phyloP scores from a whole-genome alignment of 148 eudicot species.

The Chenopodium suecicum region DNA sequence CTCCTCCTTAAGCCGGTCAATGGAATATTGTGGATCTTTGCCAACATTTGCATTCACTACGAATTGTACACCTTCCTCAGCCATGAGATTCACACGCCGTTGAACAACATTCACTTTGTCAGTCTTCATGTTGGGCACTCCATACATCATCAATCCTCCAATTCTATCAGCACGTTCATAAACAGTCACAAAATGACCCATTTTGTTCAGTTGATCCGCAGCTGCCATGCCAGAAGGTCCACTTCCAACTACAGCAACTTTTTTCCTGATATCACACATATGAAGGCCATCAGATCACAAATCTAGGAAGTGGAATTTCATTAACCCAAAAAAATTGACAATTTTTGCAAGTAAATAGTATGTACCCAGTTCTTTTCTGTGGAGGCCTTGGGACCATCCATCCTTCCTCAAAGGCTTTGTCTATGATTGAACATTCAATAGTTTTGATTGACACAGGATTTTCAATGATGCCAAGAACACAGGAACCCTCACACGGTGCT shows the following conservation, averaged over 20 bases:
- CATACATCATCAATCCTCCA: conserved; percentile 99
- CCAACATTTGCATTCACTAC: conserved; percentile 92
- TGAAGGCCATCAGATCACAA: conserved; percentile 9
- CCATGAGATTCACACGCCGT: conserved; percentile 89
- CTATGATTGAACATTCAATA: conserved; percentile 94
- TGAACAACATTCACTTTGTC: conserved; percentile 88
- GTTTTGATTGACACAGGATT: conserved; percentile 95
- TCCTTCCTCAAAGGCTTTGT: conserved; percentile 97
- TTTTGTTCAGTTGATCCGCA: conserved; percentile 89
- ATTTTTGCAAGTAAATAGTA: background rate
- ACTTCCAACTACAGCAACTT: conserved; percentile 83
- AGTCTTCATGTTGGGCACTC: conserved; percentile 98
- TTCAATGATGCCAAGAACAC: conserved; percentile 98
- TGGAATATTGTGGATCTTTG: conserved; percentile 66
- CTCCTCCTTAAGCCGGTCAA: conserved; percentile 66
- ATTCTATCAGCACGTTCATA: conserved; percentile 95
- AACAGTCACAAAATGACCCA: conserved; percentile 89
- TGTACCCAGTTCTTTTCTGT: conserved; percentile 71
- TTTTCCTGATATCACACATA: conserved; percentile 51
- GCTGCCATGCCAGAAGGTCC: conserved; percentile 99
- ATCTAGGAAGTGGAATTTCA: background rate
- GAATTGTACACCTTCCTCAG: conserved; percentile 81
- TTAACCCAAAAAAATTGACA: background rate
- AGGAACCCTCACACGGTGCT: conserved; percentile 98
- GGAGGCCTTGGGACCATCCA: conserved; percentile 99